A percentile compares a stretch with the other conserved stretches of the same genome.
These are phyloP conservation scores for Cymbopogon citratus DNA, from an alignment of 176 grass and related monocot genomes.

Conservation along the genomic window DNA sequence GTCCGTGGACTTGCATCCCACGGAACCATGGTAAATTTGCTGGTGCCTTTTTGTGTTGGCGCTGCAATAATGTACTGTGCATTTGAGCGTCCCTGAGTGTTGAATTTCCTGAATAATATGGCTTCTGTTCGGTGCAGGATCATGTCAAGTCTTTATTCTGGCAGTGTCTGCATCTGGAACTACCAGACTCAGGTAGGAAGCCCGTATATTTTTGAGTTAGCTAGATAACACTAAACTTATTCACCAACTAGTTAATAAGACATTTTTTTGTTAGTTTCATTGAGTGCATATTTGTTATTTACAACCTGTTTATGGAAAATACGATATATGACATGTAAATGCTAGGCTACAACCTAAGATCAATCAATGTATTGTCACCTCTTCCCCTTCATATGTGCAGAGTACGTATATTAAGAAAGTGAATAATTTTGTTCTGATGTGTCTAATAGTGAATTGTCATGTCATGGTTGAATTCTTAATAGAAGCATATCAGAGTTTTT, in stretches of 20 bases:
- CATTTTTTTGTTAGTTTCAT: neutral
- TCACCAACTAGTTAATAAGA: neutral
- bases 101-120: neutral
- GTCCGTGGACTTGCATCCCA: conserved; percentile 73
- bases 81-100: neutral
- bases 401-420: neutral
- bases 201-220: neutral
- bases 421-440: neutral
- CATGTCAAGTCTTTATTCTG: conserved; percentile 77
- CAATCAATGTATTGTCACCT: neutral
- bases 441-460: neutral
- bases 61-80: neutral
- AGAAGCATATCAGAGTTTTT: neutral
- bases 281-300: neutral
- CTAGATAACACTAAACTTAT: neutral
- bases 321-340: neutral
- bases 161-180: conserved; percentile 82
- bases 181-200: conserved; percentile 63
- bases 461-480: neutral
- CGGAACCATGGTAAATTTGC: conserved; percentile 65
- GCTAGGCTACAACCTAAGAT: neutral
- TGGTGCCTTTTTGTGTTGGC: neutral
- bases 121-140: conserved; percentile 51
- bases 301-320: neutral
- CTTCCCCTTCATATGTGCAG: neutral